Evolutionary conservation across 805 yeast genomes (phyloP).

Genomic region (Candida vartiovaarae): DNA sequence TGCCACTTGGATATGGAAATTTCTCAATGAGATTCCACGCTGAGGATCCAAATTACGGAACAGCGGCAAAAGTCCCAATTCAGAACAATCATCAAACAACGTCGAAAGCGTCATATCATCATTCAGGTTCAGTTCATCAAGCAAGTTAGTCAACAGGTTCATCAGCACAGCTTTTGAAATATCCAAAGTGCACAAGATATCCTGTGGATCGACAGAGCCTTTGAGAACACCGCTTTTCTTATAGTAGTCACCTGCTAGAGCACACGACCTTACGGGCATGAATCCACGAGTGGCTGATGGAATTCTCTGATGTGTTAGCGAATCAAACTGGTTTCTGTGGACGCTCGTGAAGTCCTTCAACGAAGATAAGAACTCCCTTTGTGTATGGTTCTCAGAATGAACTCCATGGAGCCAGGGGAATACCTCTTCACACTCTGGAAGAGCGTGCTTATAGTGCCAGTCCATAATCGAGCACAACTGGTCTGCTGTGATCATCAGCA

Average conservation of each 20-base stretch:
- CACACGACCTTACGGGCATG: constrained; percentile 22
- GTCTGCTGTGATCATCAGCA: constrained; percentile 14
- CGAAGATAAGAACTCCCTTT: constrained; percentile 17
- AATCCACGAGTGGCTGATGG: constrained; percentile 17
- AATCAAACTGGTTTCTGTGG: constrained; percentile 16
- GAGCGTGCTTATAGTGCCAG: constrained; percentile 23
- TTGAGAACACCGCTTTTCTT: constrained; percentile 37
- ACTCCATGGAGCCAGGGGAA: constrained; percentile 90
- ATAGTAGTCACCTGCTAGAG: constrained; percentile 7
- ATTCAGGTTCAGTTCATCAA: constrained; percentile 20
- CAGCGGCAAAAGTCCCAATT: constrained; percentile 36
- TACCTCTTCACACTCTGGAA: constrained; percentile 62
- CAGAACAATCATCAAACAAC: constrained; percentile 22
- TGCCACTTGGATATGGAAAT: constrained; percentile 82
- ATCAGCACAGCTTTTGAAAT: constrained; percentile 32
- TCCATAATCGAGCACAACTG: constrained; percentile 15
- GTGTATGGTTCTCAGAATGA: constrained; percentile 22
- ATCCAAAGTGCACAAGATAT: constrained; percentile 44
- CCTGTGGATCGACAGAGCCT: constrained; percentile 48
- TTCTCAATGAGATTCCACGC: constrained; percentile 69
- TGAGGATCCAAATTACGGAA: constrained; percentile 61
- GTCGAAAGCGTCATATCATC: constrained; percentile 10
- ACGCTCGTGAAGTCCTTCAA: constrained; percentile 18
- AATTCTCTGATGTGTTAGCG: constrained; percentile 17
- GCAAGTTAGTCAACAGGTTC: constrained; percentile 11